A percentile compares a stretch with the other conserved stretches of the same genome.
These are phyloP conservation scores for Saturnispora mendoncae DNA, from an alignment of 805 yeast species.

Conservation along the genomic window DNA sequence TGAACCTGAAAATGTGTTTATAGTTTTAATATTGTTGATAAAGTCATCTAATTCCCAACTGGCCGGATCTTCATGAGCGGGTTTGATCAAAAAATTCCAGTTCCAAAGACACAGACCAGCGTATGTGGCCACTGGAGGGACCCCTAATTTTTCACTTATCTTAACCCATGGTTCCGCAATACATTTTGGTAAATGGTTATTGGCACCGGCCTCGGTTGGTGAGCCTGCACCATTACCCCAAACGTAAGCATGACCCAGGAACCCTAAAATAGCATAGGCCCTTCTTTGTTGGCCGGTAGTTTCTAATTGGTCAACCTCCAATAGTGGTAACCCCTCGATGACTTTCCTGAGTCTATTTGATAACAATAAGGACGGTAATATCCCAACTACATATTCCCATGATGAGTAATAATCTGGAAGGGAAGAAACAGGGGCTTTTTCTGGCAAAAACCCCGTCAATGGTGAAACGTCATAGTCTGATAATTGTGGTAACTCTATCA, in stretches of 20 bases:
- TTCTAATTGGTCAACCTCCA: constrained; percentile 40
- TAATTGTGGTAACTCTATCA: constrained; percentile 36
- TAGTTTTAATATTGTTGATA: constrained; percentile 64
- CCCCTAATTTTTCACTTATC: constrained; percentile 48
- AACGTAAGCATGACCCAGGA: constrained; percentile 79
- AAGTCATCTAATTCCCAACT: constrained; percentile 27
- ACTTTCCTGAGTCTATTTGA: constrained; percentile 50
- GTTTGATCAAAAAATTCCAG: constrained; percentile 49
- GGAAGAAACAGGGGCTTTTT: constrained; percentile 47
- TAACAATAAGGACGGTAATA: constrained; percentile 65
- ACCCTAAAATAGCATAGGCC: constrained; percentile 73
- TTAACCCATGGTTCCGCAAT: constrained; percentile 63
- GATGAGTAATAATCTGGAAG: constrained; percentile 55
- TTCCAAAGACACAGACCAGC: constrained; percentile 88
- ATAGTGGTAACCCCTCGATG: constrained; percentile 58
- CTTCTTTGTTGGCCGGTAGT: constrained; percentile 53
- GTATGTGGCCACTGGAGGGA: constrained; percentile 85
- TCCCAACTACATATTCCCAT: constrained; percentile 67
- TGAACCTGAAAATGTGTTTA: constrained; percentile 81
- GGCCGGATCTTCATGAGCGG: constrained; percentile 22
- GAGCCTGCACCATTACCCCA: constrained; percentile 46
- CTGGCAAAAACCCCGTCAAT: constrained; percentile 72
- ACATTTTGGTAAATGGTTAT: constrained; percentile 54
- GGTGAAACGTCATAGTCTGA: constrained; percentile 65
- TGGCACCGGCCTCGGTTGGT: constrained; percentile 32